Percentiles rank a stretch among this genome's conserved stretches.
These are phyloP conservation scores for Avena insularis DNA, from an alignment of 176 grass and related monocot species.

Conservation along the genomic window DNA sequence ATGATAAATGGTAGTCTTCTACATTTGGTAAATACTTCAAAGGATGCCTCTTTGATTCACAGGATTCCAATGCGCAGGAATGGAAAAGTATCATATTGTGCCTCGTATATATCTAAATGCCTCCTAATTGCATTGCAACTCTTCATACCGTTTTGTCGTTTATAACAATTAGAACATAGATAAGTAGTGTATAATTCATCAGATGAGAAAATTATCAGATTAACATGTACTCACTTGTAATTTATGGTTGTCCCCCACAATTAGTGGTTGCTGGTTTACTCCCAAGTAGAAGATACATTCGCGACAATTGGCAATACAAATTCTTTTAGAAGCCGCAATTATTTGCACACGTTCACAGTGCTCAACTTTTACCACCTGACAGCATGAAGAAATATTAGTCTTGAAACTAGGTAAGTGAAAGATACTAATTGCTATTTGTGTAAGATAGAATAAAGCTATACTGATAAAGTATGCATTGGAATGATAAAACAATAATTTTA, in stretches of 20 bases:
- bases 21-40: conserved; percentile 5
- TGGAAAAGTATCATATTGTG: background rate
- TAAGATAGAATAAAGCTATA: conserved; percentile 4
- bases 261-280: conserved; percentile 88
- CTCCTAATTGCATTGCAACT: conserved; percentile 28
- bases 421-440: conserved; percentile 24
- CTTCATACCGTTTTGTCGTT: conserved; percentile 30
- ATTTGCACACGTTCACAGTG: conserved; percentile 99
- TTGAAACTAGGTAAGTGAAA: conserved; percentile 27
- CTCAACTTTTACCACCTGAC: conserved; percentile 95
- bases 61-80: background rate
- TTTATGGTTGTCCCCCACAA: conserved; percentile 98
- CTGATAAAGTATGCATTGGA: background rate
- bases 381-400: conserved; percentile 38
- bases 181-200: background rate
- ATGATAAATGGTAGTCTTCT: conserved; percentile 6
- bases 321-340: conserved; percentile 78
- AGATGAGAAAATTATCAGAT: conserved; percentile 16
- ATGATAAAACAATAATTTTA: conserved; percentile 5
- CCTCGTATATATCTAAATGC: conserved; percentile 9
- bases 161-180: background rate
- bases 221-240: conserved; percentile 70
- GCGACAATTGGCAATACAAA: conserved; percentile 94
- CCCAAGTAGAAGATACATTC: conserved; percentile 95
- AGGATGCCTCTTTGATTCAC: conserved; percentile 2